Evolutionary conservation across 208 protist genomes (phyloP), one percentile per base, ranked within the genome.

Genomic region (Wallacemonas sp.): DNA sequence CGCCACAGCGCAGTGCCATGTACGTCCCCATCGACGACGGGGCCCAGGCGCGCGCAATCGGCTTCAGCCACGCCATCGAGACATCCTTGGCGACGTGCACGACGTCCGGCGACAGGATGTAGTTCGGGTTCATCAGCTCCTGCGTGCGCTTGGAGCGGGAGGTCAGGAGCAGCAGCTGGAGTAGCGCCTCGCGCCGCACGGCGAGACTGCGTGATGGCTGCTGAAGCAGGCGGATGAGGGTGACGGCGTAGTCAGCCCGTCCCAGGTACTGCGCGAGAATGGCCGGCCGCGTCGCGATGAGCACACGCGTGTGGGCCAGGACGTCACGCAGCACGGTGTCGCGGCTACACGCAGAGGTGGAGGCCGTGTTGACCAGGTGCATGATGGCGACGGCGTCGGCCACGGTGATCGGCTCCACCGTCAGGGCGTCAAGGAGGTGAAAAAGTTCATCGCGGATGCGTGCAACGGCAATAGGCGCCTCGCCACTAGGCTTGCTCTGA

Each of bases 41-140:
- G n/a, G 47, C 34, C 26, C 21, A 80, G 27, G 23, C 36, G 23
- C 61, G 55, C 60, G 90, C 60, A 23, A 82, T 73, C 29, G 86
- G 77, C n/a, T 63, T 70, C 24, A 96, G 55, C 87, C 84, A 93
- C 30, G 76, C 74, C 16, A 96, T 72, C n/a, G 81, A 91, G 44
- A 90, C 77, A 58, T 87, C 81, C 29, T 78, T 68, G 9, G 41
- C 46, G 9, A 86, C 78, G 67, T 92, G 85, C 44, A 92, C 83
- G 2, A 76, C 79, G 26, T 89, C 87, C 32, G 73, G 61, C 41
- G 70, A 65, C 12, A 65, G 63, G 26, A 88, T 36, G 49, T 91
- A 52, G 19, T 74, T 58, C 8, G 90, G 80, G 61, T 89, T 93
- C 76, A 96, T 80, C 24, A 92, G 69, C 70, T 93, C 85, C 65